Conservation (phyloP, 2,329 filamentous ascomycete genomes). For the Dothideomycetidae sp. region DNA sequence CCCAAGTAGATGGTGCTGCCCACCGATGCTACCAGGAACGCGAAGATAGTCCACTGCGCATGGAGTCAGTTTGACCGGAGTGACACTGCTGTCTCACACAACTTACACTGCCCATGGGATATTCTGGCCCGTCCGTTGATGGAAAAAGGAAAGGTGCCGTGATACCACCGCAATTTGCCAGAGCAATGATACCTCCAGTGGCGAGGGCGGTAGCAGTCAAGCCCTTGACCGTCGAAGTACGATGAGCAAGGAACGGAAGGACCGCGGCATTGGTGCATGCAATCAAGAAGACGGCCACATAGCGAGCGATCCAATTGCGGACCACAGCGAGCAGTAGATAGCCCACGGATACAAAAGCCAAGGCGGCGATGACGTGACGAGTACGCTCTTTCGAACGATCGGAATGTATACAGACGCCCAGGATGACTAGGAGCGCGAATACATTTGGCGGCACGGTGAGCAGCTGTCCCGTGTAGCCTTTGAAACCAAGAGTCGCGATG, state of each 20-base stretch:
- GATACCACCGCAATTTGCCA: conserved; percentile 12
- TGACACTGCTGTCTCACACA: background rate
- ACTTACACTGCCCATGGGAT: conserved; percentile 11
- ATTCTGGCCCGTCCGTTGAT: conserved; percentile 8
- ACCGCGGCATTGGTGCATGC: conserved; percentile 12
- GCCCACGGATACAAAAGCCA: conserved; percentile 10
- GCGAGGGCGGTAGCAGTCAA: conserved; percentile 11
- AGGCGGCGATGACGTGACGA: conserved; percentile 7
- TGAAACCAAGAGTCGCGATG: conserved; percentile 8
- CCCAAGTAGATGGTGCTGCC: conserved; percentile 11
- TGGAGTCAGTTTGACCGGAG: conserved; percentile 2
- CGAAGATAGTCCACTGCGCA: conserved; percentile 12
- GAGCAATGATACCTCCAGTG: conserved; percentile 11
- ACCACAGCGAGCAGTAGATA: conserved; percentile 11
- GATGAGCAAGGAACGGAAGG: conserved; percentile 12
- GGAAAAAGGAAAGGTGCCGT: conserved; percentile 12
- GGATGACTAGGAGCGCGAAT: conserved; percentile 8
- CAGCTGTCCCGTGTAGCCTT: conserved; percentile 6
- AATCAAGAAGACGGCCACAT: conserved; percentile 12
- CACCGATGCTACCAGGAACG: conserved; percentile 9
- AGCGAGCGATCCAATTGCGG: conserved; percentile 12
- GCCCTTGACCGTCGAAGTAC: conserved; percentile 11
- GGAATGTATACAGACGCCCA: conserved; percentile 10
- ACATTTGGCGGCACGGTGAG: conserved; percentile 8
- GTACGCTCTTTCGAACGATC: conserved; percentile 12